Evolutionary conservation across 202 grass and related monocot species (phyloP), one percentile per base, ranked within the genome.

Genomic region (Schoenoplectus tabernaemontani): DNA sequence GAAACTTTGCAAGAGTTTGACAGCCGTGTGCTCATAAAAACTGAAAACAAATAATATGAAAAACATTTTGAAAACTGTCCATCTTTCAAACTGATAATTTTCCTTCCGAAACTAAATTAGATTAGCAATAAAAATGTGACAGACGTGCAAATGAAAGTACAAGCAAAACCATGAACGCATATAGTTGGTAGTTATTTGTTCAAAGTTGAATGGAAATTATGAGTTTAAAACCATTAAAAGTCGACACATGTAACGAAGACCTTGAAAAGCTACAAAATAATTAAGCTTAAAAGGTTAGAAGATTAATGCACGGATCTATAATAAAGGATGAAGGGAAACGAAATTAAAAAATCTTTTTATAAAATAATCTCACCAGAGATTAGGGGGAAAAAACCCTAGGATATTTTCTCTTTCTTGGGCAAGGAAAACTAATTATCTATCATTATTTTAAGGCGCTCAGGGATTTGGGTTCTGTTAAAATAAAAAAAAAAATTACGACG

Each of bases 91-190:
- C 17, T 20, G 7, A 61, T 24, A 61, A 67, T 67, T 59, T 51
- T 36, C 16, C 4, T 63, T 79, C 2, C 7, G 3, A 79, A 79
- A 46, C 76, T 47, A 5, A 60, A 79, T 15, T 79, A 9, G 38
- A 38, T 79, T 79, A 62, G 38, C 36, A 79, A 79, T 47, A 34
- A 64, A 53, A 80, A 39, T 44, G 75, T 48, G 36, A 17, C 56
- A 78, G n/a, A 42, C 0, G 32, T 34, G 77, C 59, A 64, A n/a
- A 48, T 5, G 20, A 79, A 79, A 48, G 10, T 64, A 64, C 58
- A 80, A 64, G 28, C 77, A 80, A 80, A 80, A 41, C 22, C 39
- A 64, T 80, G 59, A 64, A 80, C 64, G 57, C 59, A 64, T 28
- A 39, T 22, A 47, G 62, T 62, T 59, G 37, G 16, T 59, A 79